Conservation (phyloP, 2,329 filamentous ascomycete species). For the Cucurbitaria berberidis region DNA sequence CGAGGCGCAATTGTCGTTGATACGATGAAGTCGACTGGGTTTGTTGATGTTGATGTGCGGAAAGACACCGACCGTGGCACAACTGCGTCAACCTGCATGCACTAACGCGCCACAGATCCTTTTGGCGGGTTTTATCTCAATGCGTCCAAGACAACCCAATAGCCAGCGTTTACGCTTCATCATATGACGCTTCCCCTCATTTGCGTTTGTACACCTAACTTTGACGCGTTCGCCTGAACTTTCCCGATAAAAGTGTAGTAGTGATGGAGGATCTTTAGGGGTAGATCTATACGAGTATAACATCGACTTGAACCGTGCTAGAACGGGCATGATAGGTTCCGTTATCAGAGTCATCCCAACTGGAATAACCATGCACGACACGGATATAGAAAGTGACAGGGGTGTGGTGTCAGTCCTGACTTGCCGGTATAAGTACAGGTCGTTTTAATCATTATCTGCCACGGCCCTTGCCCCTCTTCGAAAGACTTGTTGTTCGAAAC, state of each 20-base stretch:
- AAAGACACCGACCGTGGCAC: constrained; percentile 2
- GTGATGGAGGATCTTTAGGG: neutral
- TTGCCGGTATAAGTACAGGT: neutral
- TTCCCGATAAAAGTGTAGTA: neutral
- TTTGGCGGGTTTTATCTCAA: neutral
- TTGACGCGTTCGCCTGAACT: constrained; percentile 1
- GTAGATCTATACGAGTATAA: neutral
- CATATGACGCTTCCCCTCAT: neutral
- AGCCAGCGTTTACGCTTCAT: neutral
- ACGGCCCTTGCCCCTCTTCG: neutral
- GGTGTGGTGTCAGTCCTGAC: neutral
- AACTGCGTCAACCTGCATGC: constrained; percentile 1
- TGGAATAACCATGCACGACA: too few species aligned
- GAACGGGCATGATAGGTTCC: neutral
- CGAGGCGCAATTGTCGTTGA: neutral
- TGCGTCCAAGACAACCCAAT: neutral
- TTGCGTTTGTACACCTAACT: neutral
- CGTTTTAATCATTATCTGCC: neutral
- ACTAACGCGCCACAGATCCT: neutral
- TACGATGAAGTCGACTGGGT: constrained; percentile 5
- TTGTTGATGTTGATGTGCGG: constrained; percentile 8
- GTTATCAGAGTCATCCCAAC: neutral
- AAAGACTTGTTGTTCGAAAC: neutral
- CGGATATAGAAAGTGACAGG: neutral
- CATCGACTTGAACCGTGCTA: neutral